Conservation (phyloP, 2,329 filamentous ascomycete species). For the Aureobasidium sp. region DNA sequence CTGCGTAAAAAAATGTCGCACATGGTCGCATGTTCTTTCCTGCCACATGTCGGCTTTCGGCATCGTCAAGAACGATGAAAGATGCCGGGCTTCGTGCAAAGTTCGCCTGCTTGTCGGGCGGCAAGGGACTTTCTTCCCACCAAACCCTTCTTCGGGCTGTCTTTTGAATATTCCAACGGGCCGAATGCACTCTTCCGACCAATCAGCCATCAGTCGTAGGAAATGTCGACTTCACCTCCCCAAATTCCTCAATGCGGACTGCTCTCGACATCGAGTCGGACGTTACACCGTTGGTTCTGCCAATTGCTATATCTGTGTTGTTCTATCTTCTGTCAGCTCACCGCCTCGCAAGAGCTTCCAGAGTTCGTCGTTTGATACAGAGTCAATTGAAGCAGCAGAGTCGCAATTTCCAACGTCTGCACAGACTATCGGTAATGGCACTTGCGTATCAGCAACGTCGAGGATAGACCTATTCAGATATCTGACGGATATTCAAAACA, state of each 20-base stretch:
- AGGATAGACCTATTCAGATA: not conserved
- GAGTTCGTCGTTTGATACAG: constrained; percentile 2
- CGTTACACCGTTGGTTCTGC: not conserved
- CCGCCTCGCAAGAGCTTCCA: not conserved
- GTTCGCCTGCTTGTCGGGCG: constrained; percentile 11
- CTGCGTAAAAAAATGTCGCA: constrained; percentile 13
- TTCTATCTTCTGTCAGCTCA: not conserved
- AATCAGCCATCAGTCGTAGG: not conserved
- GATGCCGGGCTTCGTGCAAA: constrained; percentile 12
- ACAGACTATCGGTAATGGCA: constrained; percentile 10
- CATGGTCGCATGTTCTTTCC: not conserved
- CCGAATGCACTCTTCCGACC: constrained; percentile 3
- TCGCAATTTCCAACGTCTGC: constrained; percentile 15
- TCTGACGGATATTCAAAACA: constrained; percentile 5
- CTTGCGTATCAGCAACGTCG: constrained; percentile 12
- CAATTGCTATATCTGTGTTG: not conserved
- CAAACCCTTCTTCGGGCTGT: constrained; percentile 7
- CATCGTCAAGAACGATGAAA: constrained; percentile 1
- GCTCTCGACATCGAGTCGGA: not conserved
- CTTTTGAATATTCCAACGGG: not conserved
- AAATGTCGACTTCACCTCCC: constrained; percentile 10
- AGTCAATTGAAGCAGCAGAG: constrained; percentile 13
- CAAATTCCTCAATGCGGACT: not conserved
- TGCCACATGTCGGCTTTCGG: constrained; percentile 16
- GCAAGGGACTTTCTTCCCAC: constrained; percentile 1